Evolutionary conservation across 495 filamentous ascomycete species (phyloP).

Genomic region (Penicillium verhagenii): DNA sequence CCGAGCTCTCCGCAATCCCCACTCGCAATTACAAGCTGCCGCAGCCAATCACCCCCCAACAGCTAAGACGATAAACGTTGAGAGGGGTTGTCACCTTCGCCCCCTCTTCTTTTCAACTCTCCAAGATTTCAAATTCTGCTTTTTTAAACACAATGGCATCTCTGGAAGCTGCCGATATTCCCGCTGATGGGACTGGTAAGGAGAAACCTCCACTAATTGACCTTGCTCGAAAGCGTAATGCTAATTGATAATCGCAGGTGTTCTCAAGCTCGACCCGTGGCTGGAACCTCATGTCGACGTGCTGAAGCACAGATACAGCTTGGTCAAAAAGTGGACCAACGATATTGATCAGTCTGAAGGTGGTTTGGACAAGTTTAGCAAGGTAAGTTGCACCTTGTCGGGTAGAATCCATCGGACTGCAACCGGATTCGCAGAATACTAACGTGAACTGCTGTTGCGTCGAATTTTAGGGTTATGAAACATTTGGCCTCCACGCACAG

Average conservation of each 20-base stretch:
- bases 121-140: slow-evolving; percentile 1
- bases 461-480: slow-evolving; percentile 68
- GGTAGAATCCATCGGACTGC: too few species aligned
- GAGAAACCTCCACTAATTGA: not conserved
- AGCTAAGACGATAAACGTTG: not conserved
- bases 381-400: slow-evolving; percentile 46
- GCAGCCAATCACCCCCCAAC: slow-evolving; percentile 8
- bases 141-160: slow-evolving; percentile 9
- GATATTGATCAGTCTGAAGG: slow-evolving; percentile 81
- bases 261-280: slow-evolving; percentile 85
- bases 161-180: not conserved
- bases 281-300: slow-evolving; percentile 80
- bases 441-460: not conserved
- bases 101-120: not conserved
- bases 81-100: slow-evolving; percentile 6
- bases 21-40: slow-evolving; percentile 7
- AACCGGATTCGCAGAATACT: not conserved
- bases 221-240: not conserved
- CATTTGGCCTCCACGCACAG: slow-evolving; percentile 76
- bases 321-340: slow-evolving; percentile 86
- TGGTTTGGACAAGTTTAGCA: slow-evolving; percentile 88
- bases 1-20: slow-evolving; percentile 19
- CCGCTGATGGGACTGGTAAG: slow-evolving; percentile 25
- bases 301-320: slow-evolving; percentile 70
- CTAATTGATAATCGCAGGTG: slow-evolving; percentile 52